Evolutionary conservation across 2,329 filamentous ascomycete genomes (phyloP).

Genomic region (Pseudonectria foliicola): DNA sequence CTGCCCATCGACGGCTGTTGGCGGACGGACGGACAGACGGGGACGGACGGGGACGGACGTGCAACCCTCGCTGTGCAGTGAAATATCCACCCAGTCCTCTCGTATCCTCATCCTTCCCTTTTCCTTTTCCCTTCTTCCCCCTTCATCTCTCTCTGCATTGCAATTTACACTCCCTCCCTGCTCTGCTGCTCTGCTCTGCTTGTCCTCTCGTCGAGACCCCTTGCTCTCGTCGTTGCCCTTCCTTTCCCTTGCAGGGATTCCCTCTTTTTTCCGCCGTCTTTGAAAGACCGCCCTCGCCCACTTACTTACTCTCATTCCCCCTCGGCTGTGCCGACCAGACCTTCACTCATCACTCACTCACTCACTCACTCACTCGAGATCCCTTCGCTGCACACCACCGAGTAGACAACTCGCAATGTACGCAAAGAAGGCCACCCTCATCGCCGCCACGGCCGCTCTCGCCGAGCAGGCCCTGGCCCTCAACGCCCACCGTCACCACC

Average conservation of each 20-base stretch:
- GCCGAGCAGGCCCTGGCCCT: slow-evolving; percentile 36
- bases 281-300: slow-evolving; percentile 37
- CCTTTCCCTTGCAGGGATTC: slow-evolving; percentile 27
- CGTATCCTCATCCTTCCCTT: slow-evolving; percentile 11
- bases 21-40: no score
- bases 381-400: not conserved
- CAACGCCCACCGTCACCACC: slow-evolving; percentile 35
- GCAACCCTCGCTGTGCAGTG: slow-evolving; percentile 1
- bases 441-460: slow-evolving; percentile 37
- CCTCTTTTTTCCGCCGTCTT: slow-evolving; percentile 42
- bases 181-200: not conserved
- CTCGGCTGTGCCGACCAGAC: slow-evolving; percentile 28
- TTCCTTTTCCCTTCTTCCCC: slow-evolving; percentile 17
- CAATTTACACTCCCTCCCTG: not conserved
- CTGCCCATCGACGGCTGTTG: no score
- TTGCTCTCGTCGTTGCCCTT: slow-evolving; percentile 21
- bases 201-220: slow-evolving; percentile 12
- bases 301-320: slow-evolving; percentile 14
- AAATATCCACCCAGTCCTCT: slow-evolving; percentile 17
- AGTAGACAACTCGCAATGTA: slow-evolving; percentile 27
- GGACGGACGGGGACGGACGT: no score
- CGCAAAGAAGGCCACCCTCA: slow-evolving; percentile 33
- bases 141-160: slow-evolving; percentile 11
- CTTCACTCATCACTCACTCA: slow-evolving; percentile 7
- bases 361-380: slow-evolving; percentile 1